Evolutionary conservation across 2,329 filamentous ascomycete genomes (phyloP).

Genomic region (Verticillium isaacii): DNA sequence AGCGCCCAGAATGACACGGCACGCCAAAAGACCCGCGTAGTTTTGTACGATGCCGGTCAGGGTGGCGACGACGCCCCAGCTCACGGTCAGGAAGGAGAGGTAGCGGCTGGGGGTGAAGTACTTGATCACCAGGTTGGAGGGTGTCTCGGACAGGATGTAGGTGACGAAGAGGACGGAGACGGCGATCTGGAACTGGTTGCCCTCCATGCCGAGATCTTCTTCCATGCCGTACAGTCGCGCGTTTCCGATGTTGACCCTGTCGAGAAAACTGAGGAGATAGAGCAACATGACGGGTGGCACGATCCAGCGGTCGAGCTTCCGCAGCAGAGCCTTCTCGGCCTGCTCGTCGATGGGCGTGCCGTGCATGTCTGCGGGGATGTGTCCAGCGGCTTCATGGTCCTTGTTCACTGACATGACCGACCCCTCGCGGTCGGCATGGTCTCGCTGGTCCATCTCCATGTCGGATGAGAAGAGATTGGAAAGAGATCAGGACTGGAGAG

Average conservation of each 20-base stretch:
- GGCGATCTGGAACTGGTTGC: constrained; percentile 28
- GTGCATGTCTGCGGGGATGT: not conserved
- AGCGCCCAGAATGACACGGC: constrained; percentile 9
- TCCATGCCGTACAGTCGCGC: constrained; percentile 46
- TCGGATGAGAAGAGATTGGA: not conserved
- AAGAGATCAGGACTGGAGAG: too few species aligned
- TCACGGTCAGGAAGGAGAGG: constrained; percentile 29
- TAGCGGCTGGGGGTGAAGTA: constrained; percentile 24
- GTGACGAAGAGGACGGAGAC: constrained; percentile 9
- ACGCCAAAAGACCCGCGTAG: constrained; percentile 6
- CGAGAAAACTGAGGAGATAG: constrained; percentile 22
- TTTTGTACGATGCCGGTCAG: constrained; percentile 7
- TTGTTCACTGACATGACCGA: not conserved
- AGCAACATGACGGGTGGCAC: constrained; percentile 63
- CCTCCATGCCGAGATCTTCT: constrained; percentile 24
- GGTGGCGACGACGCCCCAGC: constrained; percentile 10
- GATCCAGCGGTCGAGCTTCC: constrained; percentile 60
- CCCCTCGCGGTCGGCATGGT: not conserved
- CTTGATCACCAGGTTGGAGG: constrained; percentile 19
- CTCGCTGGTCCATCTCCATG: not conserved
- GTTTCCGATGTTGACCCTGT: constrained; percentile 37
- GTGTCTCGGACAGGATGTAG: constrained; percentile 19
- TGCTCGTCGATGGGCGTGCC: not conserved
- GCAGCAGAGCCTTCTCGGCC: constrained; percentile 50
- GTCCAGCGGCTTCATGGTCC: not conserved